phyloP scores from a whole-genome alignment of 345 rosid genomes.

The Citrus hindsii region DNA sequence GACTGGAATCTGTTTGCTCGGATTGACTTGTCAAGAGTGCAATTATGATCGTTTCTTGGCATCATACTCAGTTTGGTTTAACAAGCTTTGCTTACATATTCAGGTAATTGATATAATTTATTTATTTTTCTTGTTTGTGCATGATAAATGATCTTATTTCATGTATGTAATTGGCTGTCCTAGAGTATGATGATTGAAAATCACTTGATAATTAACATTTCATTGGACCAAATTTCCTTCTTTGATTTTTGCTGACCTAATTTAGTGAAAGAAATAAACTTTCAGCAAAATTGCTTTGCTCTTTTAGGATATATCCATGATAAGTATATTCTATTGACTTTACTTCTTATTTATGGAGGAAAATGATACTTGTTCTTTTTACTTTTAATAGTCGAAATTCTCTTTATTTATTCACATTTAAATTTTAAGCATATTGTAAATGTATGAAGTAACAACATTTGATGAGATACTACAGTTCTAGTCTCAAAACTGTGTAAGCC shows the following conservation, averaged over 20 bases:
- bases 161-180: background rate
- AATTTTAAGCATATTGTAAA: background rate
- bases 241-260: background rate
- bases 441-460: background rate
- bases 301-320: background rate
- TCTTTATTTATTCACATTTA: background rate
- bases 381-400: background rate
- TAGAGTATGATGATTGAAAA: background rate
- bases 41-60: slow-evolving; percentile 58
- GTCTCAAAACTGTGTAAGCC: background rate
- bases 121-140: background rate
- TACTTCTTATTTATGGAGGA: background rate
- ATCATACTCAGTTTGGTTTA: slow-evolving; percentile 62
- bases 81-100: slow-evolving; percentile 46
- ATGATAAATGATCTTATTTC: slow-evolving; percentile 2
- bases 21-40: slow-evolving; percentile 76
- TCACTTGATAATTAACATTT: background rate
- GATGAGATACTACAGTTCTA: background rate
- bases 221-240: background rate
- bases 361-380: background rate
- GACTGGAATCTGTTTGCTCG: slow-evolving; percentile 75
- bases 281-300: background rate
- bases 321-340: background rate
- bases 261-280: background rate
- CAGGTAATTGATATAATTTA: slow-evolving; percentile 40